Percentiles rank a stretch among this genome's conserved stretches.
phyloP scores from a whole-genome alignment of 441 rosid genomes.

The Eutrema salsugineum region DNA sequence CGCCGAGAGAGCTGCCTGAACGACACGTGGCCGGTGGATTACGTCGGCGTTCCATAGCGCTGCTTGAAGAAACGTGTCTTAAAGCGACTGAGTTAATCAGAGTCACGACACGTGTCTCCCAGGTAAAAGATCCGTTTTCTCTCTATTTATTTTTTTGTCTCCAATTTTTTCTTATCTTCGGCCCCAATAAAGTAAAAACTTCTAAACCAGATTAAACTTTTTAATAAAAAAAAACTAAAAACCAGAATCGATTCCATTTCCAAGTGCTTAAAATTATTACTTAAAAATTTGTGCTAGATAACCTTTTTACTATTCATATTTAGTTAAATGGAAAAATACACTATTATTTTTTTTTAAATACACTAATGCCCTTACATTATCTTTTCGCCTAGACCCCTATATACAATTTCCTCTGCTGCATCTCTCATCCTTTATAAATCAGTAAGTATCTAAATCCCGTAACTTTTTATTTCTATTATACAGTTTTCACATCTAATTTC shows the following conservation, averaged over 20 bases:
- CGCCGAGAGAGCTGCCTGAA: slow-evolving; percentile 35
- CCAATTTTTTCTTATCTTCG: neutral
- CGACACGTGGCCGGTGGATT: slow-evolving; percentile 68
- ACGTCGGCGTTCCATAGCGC: slow-evolving; percentile 32
- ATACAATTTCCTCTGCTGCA: no score
- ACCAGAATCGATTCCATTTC: neutral
- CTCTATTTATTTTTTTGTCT: neutral
- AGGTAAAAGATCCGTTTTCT: slow-evolving; percentile 22
- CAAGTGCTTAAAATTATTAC: neutral
- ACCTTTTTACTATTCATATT: no score
- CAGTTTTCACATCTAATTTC: no score
- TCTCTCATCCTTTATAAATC: no score
- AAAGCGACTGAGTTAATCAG: slow-evolving; percentile 25
- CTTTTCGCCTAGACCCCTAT: no score
- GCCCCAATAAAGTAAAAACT: neutral
- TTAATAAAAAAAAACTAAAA: neutral
- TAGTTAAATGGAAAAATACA: no score
- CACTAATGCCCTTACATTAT: no score
- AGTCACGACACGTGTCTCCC: slow-evolving; percentile 29
- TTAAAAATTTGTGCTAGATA: no score
- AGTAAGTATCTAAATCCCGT: no score
- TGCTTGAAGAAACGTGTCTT: slow-evolving; percentile 20
- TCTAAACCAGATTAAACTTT: neutral
- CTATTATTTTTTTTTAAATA: no score
- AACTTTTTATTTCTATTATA: no score